A percentile compares a stretch with the other conserved stretches of the same genome.
Conservation (phyloP, 2,329 filamentous ascomycete genomes). For the Blastomyces percursus region DNA sequence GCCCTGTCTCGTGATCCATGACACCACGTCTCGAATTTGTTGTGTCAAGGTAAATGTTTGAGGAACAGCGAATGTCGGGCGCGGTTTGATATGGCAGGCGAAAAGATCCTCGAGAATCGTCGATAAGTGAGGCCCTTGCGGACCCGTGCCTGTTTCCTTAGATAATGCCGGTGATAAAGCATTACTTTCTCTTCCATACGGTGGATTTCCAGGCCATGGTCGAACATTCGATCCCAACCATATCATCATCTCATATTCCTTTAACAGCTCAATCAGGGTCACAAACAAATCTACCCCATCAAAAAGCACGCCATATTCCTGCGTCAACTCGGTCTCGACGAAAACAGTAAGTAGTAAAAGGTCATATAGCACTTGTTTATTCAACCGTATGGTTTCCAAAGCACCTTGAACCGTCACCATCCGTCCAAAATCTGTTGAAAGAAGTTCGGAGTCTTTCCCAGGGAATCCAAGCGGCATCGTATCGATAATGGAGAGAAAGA, state of each 20-base stretch:
- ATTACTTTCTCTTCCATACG: conserved; percentile 18
- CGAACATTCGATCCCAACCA: conserved; percentile 46
- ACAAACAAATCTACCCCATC: conserved; percentile 48
- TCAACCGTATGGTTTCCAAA: conserved; percentile 64
- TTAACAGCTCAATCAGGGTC: conserved; percentile 58
- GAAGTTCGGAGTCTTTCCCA: conserved; percentile 33
- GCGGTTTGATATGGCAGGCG: conserved; percentile 34
- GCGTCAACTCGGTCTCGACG: conserved; percentile 71
- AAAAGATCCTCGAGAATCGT: conserved; percentile 38
- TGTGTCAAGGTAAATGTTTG: conserved; percentile 35
- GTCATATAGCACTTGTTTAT: conserved; percentile 66
- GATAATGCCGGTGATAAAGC: conserved; percentile 18
- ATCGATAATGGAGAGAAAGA: conserved; percentile 43
- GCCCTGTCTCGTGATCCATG: conserved; percentile 42
- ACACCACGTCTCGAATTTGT: conserved; percentile 35
- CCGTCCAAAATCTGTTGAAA: conserved; percentile 61
- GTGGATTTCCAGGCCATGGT: conserved; percentile 21
- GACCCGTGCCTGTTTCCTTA: conserved; percentile 11
- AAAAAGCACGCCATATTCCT: conserved; percentile 60
- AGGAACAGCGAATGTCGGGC: conserved; percentile 28
- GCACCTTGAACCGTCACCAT: conserved; percentile 64
- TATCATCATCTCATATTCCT: conserved; percentile 58
- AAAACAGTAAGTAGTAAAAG: conserved; percentile 74
- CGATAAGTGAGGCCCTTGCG: conserved; percentile 17
- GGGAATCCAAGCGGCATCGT: conserved; percentile 35